Evolutionary conservation across 495 filamentous ascomycete species (phyloP), one percentile per base, ranked within the genome.

Genomic region (Neurospora sp.): DNA sequence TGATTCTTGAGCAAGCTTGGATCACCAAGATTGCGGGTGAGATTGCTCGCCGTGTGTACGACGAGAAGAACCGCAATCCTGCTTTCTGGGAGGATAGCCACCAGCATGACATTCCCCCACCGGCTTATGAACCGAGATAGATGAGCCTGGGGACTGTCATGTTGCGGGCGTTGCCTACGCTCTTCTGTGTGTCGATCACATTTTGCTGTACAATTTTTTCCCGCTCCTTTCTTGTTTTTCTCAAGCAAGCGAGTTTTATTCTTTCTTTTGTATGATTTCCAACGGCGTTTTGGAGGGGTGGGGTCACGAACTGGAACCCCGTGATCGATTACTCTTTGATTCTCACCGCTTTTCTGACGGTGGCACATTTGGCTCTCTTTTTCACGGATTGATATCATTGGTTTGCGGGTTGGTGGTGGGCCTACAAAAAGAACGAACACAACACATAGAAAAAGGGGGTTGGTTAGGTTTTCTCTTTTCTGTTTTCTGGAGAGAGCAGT

Each of bases 11-110:
- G 75, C 91, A 94, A 79, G 92, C 92, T 0, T 94, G 94, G 88
- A 90, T 98, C 76, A 91, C 91, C 84, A 94, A 94, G 83, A 92
- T 99, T 82, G 94, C 95, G 7, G 88, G 89, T 66, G 95, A 99
- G 82, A 94, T 98, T 66, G 93, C 93, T 48, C 87, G 91, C 76
- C 91, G 92, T 38, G 91, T 95, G 75, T 90, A 94, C 72, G 92
- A 97, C 70, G 85, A 87, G 78, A 83, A 87, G 78, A 81, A 83
- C 76, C 84, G 85, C 73, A 84, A 85, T 73, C 79, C 81, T 66
- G 78, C 79, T 23, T 83, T 84, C 37, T 86, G 81, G 82, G 84
- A 81, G 38, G 88, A 84, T 71, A 80, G 78, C 42, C 85, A 89
- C 46, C 54, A 62, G 27, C 54, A 62, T 62, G 87, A 89, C n/a